These are phyloP conservation scores for Achaetomium macrosporum DNA, from an alignment of 2,329 filamentous ascomycete genomes.

Conservation along the genomic window DNA sequence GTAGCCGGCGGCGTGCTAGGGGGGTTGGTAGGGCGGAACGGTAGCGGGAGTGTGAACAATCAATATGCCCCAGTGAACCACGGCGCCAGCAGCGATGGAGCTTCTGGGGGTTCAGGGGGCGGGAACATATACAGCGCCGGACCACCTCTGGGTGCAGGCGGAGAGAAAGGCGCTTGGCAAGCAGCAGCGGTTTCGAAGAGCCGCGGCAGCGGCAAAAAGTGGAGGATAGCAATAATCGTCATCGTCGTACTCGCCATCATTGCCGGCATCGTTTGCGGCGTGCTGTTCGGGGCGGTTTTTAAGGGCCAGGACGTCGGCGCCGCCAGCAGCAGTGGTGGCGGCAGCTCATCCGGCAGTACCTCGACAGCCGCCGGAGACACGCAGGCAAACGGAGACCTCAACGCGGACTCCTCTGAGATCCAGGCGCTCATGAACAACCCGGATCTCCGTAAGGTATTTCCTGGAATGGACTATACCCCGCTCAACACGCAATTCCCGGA, in stretches of 20 bases:
- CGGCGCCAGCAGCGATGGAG: neutral
- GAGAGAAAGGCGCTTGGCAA: conserved; percentile 60
- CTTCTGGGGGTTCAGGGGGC: conserved; percentile 4
- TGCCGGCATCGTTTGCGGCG: conserved; percentile 66
- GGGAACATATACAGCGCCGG: conserved; percentile 1
- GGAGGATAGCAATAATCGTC: conserved; percentile 63
- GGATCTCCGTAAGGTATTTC: conserved; percentile 85
- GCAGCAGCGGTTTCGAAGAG: conserved; percentile 45
- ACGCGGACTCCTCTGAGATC: conserved; percentile 71
- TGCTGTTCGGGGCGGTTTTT: conserved; percentile 66
- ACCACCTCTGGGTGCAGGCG: conserved; percentile 32
- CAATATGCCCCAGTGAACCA: conserved; percentile 53
- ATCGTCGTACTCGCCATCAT: conserved; percentile 60
- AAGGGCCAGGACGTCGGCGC: conserved; percentile 44
- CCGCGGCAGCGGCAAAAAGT: conserved; percentile 55
- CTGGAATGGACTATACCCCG: conserved; percentile 92
- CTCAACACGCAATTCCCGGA: conserved; percentile 85
- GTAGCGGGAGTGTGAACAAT: conserved; percentile 27
- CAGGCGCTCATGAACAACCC: conserved; percentile 73
- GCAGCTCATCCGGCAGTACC: conserved; percentile 26
- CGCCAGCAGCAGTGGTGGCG: conserved; percentile 20
- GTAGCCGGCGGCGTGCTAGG: conserved; percentile 42
- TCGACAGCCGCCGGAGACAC: conserved; percentile 55
- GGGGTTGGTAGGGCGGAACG: conserved; percentile 35
- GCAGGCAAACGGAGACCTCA: conserved; percentile 61